Evolutionary conservation across 768 basidiomycete genomes (phyloP).

Genomic region (Mycena olivaceomarginata): DNA sequence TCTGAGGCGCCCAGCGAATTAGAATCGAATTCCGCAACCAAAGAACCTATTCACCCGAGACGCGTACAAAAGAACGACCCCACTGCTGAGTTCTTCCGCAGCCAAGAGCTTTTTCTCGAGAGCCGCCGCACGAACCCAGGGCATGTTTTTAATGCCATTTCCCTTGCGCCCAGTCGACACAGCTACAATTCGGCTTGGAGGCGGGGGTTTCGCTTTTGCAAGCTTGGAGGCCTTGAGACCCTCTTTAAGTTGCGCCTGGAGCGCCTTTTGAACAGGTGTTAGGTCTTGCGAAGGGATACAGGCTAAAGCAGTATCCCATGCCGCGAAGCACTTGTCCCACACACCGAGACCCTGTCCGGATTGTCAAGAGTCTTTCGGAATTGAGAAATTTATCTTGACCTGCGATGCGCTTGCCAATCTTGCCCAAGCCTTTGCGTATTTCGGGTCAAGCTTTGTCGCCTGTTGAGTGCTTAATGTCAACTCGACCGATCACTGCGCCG

Average conservation of each 20-base stretch:
- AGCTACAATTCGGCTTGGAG: constrained; percentile 26
- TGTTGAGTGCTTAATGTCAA: constrained; percentile 11
- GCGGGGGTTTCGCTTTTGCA: constrained; percentile 31
- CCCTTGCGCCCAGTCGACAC: constrained; percentile 1
- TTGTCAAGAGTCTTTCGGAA: not conserved
- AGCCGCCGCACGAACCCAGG: constrained; percentile 35
- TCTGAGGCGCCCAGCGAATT: not conserved
- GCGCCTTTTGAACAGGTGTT: constrained; percentile 54
- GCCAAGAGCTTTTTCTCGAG: constrained; percentile 23
- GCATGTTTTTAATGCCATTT: constrained; percentile 11
- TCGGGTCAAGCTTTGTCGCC: constrained; percentile 64
- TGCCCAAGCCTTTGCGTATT: constrained; percentile 64
- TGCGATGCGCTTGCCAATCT: constrained; percentile 57
- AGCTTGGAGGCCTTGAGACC: constrained; percentile 52
- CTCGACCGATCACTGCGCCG: not conserved
- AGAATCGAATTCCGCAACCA: not conserved
- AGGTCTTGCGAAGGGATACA: constrained; percentile 55
- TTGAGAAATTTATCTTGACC: constrained; percentile 44
- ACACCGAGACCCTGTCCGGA: constrained; percentile 47
- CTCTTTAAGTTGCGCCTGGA: constrained; percentile 58
- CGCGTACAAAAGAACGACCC: constrained; percentile 30
- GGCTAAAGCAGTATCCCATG: constrained; percentile 58
- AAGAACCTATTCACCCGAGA: constrained; percentile 9
- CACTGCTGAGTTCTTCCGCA: constrained; percentile 22
- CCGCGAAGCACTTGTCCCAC: constrained; percentile 47